Evolutionary conservation across 768 basidiomycete species (phyloP), one percentile per base, ranked within the genome.

Genomic region (Pleurotus djamor): DNA sequence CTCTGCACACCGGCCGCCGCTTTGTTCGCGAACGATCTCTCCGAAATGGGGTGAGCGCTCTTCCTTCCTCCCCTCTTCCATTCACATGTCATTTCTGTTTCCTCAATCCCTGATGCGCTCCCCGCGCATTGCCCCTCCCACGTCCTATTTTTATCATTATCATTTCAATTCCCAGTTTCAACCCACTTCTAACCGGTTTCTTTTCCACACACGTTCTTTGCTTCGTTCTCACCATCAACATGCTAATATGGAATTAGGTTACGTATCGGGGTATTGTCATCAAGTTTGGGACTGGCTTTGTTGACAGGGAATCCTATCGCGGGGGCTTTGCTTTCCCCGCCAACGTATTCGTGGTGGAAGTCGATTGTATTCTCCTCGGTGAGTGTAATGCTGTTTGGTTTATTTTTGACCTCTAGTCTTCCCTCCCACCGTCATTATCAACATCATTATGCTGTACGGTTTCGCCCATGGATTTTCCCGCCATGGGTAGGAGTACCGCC

Each of bases 291-390:
- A 12, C 73, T 84, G 58, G 78, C 81, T 1, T 61, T 79, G 43
- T 66, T 80, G 32, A 79, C 76, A 9, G 83, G 83, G 3, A 81
- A 79, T 54, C 84, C 83, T 0, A 77, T 86, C 49, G 76, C 77
- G 28, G 83, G 84, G 14, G 81, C 81, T 0, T 64, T 85, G 14
- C 68, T 83, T 34, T 74, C 76, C 8, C 63, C 76, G 6, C 68
- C 72, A 6, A 67, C 69, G 14, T 71, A 75, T 52, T 61, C 56
- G 17, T 82, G 80, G 80, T 71, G 71, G 59, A 67, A 71, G 33
- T 77, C 80, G 17, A 64, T 82, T 0, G 74, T 78, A 32, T 80
- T 82, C 59, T 76, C 78, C 47, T 74, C 76, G 34, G 80, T 81
- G 63, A 28, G 74, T 70, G 4, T 35, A 50, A 58, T 12, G 2